These are phyloP conservation scores for Macrophomina tecta DNA, from an alignment of 2,329 filamentous ascomycete species.

Conservation along the genomic window DNA sequence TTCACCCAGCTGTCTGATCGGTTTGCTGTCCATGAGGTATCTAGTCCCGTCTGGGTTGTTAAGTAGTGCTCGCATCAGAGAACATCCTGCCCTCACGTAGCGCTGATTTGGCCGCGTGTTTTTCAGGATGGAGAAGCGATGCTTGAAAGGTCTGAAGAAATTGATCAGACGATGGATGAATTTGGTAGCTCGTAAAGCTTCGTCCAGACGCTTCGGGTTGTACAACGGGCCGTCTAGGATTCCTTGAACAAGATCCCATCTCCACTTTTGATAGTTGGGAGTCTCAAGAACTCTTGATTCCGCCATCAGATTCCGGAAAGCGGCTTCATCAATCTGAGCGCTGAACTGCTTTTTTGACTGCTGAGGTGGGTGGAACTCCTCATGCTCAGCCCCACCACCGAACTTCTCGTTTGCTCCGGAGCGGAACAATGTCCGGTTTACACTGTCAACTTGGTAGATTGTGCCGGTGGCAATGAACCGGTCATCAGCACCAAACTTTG, in stretches of 20 bases:
- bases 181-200: constrained; percentile 92
- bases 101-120: constrained; percentile 94
- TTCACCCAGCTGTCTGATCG: constrained; percentile 91
- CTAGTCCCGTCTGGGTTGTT: constrained; percentile 84
- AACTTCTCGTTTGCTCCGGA: constrained; percentile 61
- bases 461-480: constrained; percentile 85
- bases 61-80: constrained; percentile 82
- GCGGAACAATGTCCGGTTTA: constrained; percentile 88
- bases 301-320: constrained; percentile 67
- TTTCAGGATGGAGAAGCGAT: constrained; percentile 86
- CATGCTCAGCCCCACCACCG: constrained; percentile 48
- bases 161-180: constrained; percentile 94
- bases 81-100: constrained; percentile 88
- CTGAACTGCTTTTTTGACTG: constrained; percentile 46
- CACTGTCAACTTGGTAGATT: constrained; percentile 97
- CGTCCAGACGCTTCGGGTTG: constrained; percentile 88
- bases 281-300: constrained; percentile 88
- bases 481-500: constrained; percentile 72
- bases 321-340: constrained; percentile 67
- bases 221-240: constrained; percentile 92
- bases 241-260: constrained; percentile 90
- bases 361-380: constrained; percentile 46
- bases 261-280: constrained; percentile 94
- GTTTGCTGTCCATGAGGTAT: constrained; percentile 89
- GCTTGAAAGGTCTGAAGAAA: constrained; percentile 97